Evolutionary conservation across 345 rosid species (phyloP), one percentile per base, ranked within the genome.

Genomic region (Gossypium mustelinum): DNA sequence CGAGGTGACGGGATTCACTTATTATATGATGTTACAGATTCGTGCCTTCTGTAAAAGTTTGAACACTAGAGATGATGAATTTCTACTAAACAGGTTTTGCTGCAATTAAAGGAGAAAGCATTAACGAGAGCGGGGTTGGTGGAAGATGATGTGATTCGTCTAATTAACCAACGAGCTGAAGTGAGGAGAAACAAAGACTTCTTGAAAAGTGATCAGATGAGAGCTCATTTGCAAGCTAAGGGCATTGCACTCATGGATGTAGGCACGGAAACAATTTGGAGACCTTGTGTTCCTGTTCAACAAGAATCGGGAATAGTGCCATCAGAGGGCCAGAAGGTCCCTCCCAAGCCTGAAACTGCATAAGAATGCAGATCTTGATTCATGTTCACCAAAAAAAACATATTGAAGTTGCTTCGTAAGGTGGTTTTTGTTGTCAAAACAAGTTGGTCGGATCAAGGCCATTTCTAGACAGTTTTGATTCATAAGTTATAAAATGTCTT

Each of bases 161-260:
- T 80, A 70, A 91, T 94, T 41, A 87, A 86, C 71, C 92, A 94
- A 60, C 86, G 97, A 84, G 63, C 72, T 29, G 62, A 22, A 56
- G 94, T 92, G 5, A 70, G 97, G 79, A 85, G 81, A 79, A 86
- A 89, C 25, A 89, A 92, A 78, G 94, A 92, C 8, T 94, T 92
- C 22, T 70, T 70, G 3, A 89, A 51, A 78, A 86, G 95, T 69
- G 97, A 92, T 87, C 79, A 81, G 82, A 86, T 91, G 51, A 88
- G 98, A 84, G 85, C 86, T 20, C 85, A 86, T n/a, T 74, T 94
- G 77, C 73, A 86, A 41, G 64, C 59, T 11, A 78, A 89, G 73
- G 97, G 98, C 39, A 89, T 92, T 80, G 94, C 92, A 1, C 84
- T 94, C 0, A 90, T 92, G 98, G 97, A 94, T 85, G 64, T 85